Conservation (phyloP, 1,284 basidiomycete species). For the Marasmius fiardii region DNA sequence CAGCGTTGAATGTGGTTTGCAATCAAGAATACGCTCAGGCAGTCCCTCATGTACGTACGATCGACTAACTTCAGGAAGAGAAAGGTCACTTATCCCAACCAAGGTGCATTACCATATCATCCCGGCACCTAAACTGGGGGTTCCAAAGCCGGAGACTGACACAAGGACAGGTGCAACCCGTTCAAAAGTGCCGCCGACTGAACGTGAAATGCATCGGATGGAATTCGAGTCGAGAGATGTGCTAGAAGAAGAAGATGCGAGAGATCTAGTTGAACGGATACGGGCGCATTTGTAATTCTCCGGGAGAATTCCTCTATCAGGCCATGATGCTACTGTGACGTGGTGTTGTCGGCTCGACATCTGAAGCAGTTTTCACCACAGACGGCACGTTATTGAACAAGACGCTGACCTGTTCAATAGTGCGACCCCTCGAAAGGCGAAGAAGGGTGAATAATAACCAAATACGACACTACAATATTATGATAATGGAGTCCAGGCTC, state of each 20-base stretch:
- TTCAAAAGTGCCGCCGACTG: conserved; percentile 28
- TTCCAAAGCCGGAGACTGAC: conserved; percentile 15
- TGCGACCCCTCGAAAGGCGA: not conserved
- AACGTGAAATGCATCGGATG: conserved; percentile 50
- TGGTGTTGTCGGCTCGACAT: too few species aligned
- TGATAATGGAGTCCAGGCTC: too few species aligned
- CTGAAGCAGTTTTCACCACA: not conserved
- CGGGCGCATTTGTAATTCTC: conserved; percentile 35
- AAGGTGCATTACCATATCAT: conserved; percentile 81
- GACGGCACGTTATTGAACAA: not conserved
- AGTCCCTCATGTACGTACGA: conserved; percentile 63
- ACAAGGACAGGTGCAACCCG: conserved; percentile 18
- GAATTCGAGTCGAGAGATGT: conserved; percentile 56
- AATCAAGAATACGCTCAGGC: conserved; percentile 82
- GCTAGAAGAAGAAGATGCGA: conserved; percentile 60
- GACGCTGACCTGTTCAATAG: not conserved
- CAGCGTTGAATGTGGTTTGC: conserved; percentile 69
- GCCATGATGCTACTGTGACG: too few species aligned
- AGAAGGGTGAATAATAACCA: not conserved
- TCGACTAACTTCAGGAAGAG: too few species aligned
- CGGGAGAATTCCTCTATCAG: not conserved
- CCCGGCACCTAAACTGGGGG: conserved; percentile 55
- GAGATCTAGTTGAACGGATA: conserved; percentile 41
- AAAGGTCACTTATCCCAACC: conserved; percentile 1
- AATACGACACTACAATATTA: not conserved